Conservation (phyloP, 306 rosid genomes). For the Acacia acuminata region DNA sequence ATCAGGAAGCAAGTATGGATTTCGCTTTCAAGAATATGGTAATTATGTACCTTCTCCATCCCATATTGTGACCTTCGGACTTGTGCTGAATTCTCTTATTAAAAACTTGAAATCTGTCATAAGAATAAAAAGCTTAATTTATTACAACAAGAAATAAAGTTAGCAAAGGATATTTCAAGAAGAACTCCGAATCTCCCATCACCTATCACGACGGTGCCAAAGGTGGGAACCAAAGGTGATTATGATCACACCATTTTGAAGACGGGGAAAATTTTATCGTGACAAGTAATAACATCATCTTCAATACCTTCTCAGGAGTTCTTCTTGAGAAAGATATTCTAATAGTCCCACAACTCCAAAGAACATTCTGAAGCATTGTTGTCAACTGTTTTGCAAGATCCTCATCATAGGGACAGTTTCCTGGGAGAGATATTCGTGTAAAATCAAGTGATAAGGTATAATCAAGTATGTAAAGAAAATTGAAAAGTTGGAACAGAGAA, state of each 20-base stretch:
- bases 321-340: neutral
- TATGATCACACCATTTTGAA: constrained; percentile 14
- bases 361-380: constrained; percentile 67
- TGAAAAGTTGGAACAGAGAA: constrained; percentile 3
- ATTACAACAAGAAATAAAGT: neutral
- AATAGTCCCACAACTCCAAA: constrained; percentile 18
- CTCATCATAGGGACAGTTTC: neutral
- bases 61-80: constrained; percentile 87
- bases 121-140: constrained; percentile 19
- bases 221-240: neutral
- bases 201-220: constrained; percentile 16
- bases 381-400: constrained; percentile 42
- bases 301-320: neutral
- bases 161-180: constrained; percentile 10
- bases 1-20: constrained; percentile 3
- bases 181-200: constrained; percentile 17
- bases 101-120: constrained; percentile 64
- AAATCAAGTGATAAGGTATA: neutral
- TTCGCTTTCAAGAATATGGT: constrained; percentile 23
- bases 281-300: neutral
- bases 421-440: neutral
- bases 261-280: neutral
- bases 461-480: neutral
- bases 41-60: constrained; percentile 73
- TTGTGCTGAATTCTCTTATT: constrained; percentile 55